Percentiles rank a stretch among this genome's conserved stretches.
Evolutionary conservation across 805 yeast genomes (phyloP).

Genomic region (Candida xyloterini): DNA sequence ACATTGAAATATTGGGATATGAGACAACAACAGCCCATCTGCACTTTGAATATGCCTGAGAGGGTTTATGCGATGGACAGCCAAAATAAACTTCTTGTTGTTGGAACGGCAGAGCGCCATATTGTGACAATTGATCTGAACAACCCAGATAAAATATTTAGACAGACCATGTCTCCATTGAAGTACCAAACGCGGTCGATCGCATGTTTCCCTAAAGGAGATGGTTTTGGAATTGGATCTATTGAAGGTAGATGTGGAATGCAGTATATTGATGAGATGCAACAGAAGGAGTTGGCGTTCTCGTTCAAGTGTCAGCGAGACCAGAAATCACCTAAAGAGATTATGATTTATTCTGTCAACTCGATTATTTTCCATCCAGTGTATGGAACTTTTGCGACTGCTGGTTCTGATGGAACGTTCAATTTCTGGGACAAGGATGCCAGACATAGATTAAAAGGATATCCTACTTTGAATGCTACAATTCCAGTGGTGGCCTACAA

Average conservation of each 20-base stretch:
- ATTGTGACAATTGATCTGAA: constrained; percentile 73
- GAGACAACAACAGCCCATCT: constrained; percentile 77
- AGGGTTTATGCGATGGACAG: constrained; percentile 88
- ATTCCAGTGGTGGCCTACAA: constrained; percentile 80
- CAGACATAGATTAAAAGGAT: constrained; percentile 78
- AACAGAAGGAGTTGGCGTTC: constrained; percentile 70
- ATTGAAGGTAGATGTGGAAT: constrained; percentile 95
- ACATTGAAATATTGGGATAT: constrained; percentile 94
- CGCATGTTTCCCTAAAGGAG: constrained; percentile 84
- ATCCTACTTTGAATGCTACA: constrained; percentile 63
- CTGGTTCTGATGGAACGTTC: constrained; percentile 92
- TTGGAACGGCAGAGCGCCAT: constrained; percentile 92
- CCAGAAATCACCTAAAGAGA: constrained; percentile 54
- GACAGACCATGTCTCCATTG: constrained; percentile 69
- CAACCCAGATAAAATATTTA: constrained; percentile 79
- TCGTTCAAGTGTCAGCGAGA: constrained; percentile 95
- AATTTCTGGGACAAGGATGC: constrained; percentile 96
- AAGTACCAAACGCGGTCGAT: constrained; percentile 86
- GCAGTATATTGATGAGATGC: constrained; percentile 82
- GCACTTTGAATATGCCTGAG: constrained; percentile 82
- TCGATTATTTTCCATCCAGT: constrained; percentile 83
- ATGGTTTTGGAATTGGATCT: constrained; percentile 90
- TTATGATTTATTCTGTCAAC: constrained; percentile 74
- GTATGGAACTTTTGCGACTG: constrained; percentile 88
- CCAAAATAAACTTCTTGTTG: constrained; percentile 76